Evolutionary conservation across 495 filamentous ascomycete species (phyloP), one percentile per base, ranked within the genome.

Genomic region (Massariosphaeria phaeospora): DNA sequence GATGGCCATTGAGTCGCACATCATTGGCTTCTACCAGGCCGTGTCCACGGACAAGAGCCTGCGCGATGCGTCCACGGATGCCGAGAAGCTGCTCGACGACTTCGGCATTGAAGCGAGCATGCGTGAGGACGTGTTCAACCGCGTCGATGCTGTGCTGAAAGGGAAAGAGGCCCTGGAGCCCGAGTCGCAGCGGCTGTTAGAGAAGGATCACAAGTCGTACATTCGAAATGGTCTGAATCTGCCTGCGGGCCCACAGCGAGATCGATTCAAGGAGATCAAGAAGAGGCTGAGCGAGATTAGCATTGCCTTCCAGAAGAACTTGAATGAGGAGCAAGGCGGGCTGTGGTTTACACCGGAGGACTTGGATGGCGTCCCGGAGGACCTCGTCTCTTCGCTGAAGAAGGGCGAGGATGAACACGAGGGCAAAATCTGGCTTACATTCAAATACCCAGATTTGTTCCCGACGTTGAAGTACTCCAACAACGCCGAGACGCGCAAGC

Each of bases 241-340:
- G 4, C 80, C 83, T 9, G 78, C 77, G 3, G 83, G 83, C 1
- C 75, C 78, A 6, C 70, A 78, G 67, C 70, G 83, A 15, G 79
- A 80, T 58, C 74, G 83, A 6, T 86, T 84, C 73, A 84, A 84
- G 73, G 82, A 81, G 66, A 85, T 86, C 72, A 84, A 86, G 76
- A 83, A 84, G 72, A 70, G 80, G 48, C 66, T 86, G 48, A 83
- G 80, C 55, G 75, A 82, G 63, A 67, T 86, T 52, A 77, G 76
- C 63, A 84, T 84, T 55, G 73, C 74, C 40, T 86, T 86, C 70
- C 79, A 82, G 69, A 84, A 84, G 69, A 84, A 80, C 59, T 64
- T 86, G 48, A 85, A 85, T 58, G 83, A 86, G 62, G 83, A 85
- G 72, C 76, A 78, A 42, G 83, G 79, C 12, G 83, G 81, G 5